phyloP scores from a whole-genome alignment of 2,329 filamentous ascomycete species.

The Fusarium neocosmosporiellum region DNA sequence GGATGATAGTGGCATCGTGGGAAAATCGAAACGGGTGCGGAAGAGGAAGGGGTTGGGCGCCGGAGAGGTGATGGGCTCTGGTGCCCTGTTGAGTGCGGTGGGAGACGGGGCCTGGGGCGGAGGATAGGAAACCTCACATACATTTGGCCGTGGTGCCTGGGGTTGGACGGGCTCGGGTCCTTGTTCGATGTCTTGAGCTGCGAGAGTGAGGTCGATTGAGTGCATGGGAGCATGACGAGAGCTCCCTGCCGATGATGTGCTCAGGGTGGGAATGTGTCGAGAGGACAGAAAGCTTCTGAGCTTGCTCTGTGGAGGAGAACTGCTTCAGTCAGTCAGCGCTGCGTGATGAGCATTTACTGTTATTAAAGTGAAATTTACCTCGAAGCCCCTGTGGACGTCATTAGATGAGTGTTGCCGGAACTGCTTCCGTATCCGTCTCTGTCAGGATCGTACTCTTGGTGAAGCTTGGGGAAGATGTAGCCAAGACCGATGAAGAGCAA shows the following conservation, averaged over 20 bases:
- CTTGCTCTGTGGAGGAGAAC: conserved; percentile 35
- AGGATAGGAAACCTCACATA: conserved; percentile 2
- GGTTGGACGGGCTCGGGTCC: neutral
- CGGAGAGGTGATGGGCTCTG: conserved; percentile 20
- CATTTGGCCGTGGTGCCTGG: neutral
- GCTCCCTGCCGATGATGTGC: conserved; percentile 25
- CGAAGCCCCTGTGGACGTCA: conserved; percentile 28
- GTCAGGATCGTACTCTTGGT: conserved; percentile 54
- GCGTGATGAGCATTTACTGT: neutral
- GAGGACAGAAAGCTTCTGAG: conserved; percentile 35
- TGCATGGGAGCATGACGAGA: conserved; percentile 9
- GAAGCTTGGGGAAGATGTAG: conserved; percentile 55
- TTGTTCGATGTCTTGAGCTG: conserved; percentile 20
- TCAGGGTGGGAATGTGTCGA: conserved; percentile 26
- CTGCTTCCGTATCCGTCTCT: conserved; percentile 32
- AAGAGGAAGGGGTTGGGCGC: conserved; percentile 50
- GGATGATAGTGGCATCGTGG: conserved; percentile 31
- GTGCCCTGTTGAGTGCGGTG: neutral
- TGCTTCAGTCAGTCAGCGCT: conserved; percentile 18
- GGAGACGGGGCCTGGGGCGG: neutral
- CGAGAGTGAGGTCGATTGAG: neutral
- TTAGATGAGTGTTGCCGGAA: conserved; percentile 36
- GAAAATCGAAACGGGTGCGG: conserved; percentile 47
- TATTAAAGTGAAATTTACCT: conserved; percentile 26
- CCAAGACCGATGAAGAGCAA: conserved; percentile 57